These are phyloP conservation scores for Eucalyptus brandiana DNA, from an alignment of 345 rosid genomes.

Conservation along the genomic window DNA sequence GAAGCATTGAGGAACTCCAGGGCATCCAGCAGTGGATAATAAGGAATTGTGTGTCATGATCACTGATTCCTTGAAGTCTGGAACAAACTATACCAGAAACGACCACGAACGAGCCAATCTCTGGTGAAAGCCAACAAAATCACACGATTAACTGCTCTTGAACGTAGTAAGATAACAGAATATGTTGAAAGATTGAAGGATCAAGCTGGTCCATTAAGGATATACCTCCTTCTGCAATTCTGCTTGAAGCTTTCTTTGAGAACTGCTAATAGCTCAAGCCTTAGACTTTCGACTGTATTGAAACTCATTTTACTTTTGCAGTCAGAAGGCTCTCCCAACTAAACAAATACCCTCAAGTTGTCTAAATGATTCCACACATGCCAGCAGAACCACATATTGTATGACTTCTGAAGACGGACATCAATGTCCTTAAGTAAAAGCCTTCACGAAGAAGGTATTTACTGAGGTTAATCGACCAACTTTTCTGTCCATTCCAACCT, in stretches of 20 bases:
- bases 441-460: neutral
- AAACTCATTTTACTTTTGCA: neutral
- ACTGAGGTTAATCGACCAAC: neutral
- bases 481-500: neutral
- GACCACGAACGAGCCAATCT: constrained; percentile 39
- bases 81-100: constrained; percentile 37
- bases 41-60: constrained; percentile 29
- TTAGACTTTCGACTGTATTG: neutral
- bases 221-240: neutral
- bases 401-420: neutral
- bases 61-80: constrained; percentile 48
- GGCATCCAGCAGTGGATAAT: constrained; percentile 30
- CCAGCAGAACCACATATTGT: neutral
- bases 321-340: neutral
- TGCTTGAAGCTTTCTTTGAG: neutral
- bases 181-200: neutral
- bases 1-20: constrained; percentile 36
- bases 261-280: neutral
- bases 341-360: neutral
- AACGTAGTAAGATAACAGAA: neutral
- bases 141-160: constrained; percentile 42
- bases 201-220: neutral
- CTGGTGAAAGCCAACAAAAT: constrained; percentile 50
- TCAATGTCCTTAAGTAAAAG: neutral
- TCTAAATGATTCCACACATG: neutral